phyloP scores from a whole-genome alignment of 306 rosid genomes.

The Gillenia trifoliata region DNA sequence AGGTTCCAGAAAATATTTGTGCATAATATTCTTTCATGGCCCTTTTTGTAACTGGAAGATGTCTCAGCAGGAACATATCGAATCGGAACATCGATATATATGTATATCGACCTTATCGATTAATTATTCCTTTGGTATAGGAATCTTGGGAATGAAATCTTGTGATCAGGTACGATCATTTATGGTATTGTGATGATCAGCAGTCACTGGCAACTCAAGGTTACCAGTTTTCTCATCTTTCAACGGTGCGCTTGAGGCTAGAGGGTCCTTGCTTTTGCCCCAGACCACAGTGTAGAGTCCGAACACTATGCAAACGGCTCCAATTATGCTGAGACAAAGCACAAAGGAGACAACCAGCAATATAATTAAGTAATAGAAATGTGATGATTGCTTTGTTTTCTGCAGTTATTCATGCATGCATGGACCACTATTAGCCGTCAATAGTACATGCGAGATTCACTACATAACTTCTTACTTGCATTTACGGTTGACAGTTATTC shows the following conservation, averaged over 20 bases:
- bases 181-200: not conserved
- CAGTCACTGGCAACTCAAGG: conserved; percentile 53
- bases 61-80: not conserved
- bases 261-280: conserved; percentile 84
- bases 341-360: not conserved
- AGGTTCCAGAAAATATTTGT: not conserved
- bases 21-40: not conserved
- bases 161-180: not conserved
- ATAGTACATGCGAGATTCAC: not conserved
- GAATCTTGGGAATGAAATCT: conserved; percentile 1
- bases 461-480: conserved; percentile 44
- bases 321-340: conserved; percentile 49
- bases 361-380: not conserved
- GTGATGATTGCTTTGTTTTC: not conserved
- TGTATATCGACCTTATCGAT: not conserved
- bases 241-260: conserved; percentile 11
- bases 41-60: not conserved
- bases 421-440: not conserved
- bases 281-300: conserved; percentile 96
- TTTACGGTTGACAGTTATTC: not conserved
- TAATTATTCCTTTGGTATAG: not conserved
- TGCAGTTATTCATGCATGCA: not conserved
- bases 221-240: conserved; percentile 32
- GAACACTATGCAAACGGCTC: conserved; percentile 70
- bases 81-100: not conserved